These are phyloP conservation scores for Trichothecium roseum DNA, from an alignment of 2,329 filamentous ascomycete species.

Conservation along the genomic window DNA sequence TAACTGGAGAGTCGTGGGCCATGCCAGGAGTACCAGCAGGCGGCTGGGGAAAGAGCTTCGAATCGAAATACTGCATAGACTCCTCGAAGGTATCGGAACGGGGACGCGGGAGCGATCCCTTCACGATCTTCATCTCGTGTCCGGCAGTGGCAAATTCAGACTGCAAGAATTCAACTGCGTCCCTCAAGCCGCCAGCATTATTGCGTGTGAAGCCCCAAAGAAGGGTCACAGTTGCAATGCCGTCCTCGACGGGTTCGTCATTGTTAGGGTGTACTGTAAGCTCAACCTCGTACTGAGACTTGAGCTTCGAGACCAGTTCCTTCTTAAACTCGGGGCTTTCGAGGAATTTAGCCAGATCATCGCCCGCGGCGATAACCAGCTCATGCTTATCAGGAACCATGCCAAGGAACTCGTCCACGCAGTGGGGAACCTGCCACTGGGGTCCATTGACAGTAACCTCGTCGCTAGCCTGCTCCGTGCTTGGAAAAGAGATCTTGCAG, in stretches of 20 bases:
- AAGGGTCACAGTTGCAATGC: constrained; percentile 49
- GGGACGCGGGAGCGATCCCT: constrained; percentile 91
- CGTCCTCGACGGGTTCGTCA: constrained; percentile 47
- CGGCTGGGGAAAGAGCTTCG: constrained; percentile 88
- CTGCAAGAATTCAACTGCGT: constrained; percentile 91
- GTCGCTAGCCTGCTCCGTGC: constrained; percentile 93
- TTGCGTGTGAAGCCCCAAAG: constrained; percentile 86
- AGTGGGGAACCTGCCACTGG: constrained; percentile 95
- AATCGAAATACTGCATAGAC: constrained; percentile 92
- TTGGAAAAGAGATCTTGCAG: constrained; percentile 97
- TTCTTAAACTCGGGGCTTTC: constrained; percentile 70
- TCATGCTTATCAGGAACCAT: constrained; percentile 98
- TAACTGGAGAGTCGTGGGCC: constrained; percentile 79
- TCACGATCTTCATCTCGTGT: constrained; percentile 80
- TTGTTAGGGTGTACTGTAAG: constrained; percentile 61
- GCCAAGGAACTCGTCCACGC: constrained; percentile 89
- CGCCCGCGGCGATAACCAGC: constrained; percentile 67
- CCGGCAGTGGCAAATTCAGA: constrained; percentile 76
- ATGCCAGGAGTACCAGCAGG: constrained; percentile 50
- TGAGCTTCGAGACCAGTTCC: constrained; percentile 74
- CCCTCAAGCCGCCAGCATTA: constrained; percentile 88
- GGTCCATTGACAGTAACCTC: constrained; percentile 92
- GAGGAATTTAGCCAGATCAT: constrained; percentile 70
- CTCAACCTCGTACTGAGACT: constrained; percentile 85
- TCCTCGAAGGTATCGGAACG: constrained; percentile 99